Evolutionary conservation across 495 filamentous ascomycete species (phyloP), one percentile per base, ranked within the genome.

Genomic region (Melanomma pulvis-pyrius): DNA sequence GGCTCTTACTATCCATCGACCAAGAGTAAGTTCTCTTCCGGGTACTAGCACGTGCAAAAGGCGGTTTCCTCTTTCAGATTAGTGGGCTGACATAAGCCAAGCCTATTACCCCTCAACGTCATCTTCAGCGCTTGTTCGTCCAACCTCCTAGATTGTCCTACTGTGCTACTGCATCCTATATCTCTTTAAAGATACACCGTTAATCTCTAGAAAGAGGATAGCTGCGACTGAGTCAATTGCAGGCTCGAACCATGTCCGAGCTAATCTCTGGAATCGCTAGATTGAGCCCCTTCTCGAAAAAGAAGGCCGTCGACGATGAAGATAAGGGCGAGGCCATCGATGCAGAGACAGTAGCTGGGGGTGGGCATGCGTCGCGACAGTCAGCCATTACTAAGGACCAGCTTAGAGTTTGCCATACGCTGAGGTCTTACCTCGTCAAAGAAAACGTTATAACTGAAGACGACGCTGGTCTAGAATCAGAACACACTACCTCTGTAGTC

Each of bases 291-390:
- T 73, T 80, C 73, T 30, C 68, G 34, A 65, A 50, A 28, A 68
- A 50, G 24, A 29, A 25, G 48, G 39, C 44, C 25, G 63, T 59
- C 19, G 79, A 83, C 22, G 78, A 83, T 8, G 83, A 86, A n/a
- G 82, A 84, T 46, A 46, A 72, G 7, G 82, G 82, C 56, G 77
- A 83, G 59, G 75, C 78, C 41, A 78, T 82, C 29, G 81, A 79
- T 47, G 52, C 70, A 2, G 53, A 59, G 24, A 79, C 77, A 13
- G 77, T 83, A 2, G 82, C 80, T 0, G 82, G 82, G 15, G 81
- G 82, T 32, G 83, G 82, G 48, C 81, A 81, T 67, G 74, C 73
- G 47, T 70, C 78, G 0, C 73, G 77, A 6, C 70, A 72, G 47
- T 76, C 77, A 11, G 68, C 73, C 44, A 71, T 78, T 41, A 75